A percentile compares a stretch with the other conserved stretches of the same genome.
These are phyloP conservation scores for Lolium perenne DNA, from an alignment of 176 grass and related monocot genomes.

Conservation along the genomic window DNA sequence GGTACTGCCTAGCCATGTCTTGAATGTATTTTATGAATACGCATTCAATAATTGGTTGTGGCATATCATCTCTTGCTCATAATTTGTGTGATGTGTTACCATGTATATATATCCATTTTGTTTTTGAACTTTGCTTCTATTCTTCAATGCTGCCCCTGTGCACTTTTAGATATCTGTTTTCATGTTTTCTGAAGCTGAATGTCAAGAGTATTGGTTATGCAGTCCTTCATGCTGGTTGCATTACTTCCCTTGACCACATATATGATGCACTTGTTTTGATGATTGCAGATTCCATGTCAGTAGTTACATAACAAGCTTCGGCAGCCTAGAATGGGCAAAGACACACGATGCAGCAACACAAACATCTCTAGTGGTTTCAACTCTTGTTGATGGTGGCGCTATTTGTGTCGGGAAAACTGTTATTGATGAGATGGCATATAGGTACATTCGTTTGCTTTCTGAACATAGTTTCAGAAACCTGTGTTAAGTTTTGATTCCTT, in stretches of 20 bases:
- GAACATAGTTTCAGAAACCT: background rate
- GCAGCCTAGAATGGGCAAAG: slow-evolving; percentile 75
- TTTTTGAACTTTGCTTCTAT: slow-evolving; percentile 6
- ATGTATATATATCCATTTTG: background rate
- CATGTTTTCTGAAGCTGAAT: slow-evolving; percentile 19
- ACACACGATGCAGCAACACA: slow-evolving; percentile 61
- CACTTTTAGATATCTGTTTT: background rate
- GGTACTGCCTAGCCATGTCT: background rate
- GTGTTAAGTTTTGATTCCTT: background rate
- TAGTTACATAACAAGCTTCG: slow-evolving; percentile 80
- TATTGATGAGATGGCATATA: slow-evolving; percentile 94
- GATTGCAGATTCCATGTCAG: slow-evolving; percentile 78
- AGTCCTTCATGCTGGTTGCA: background rate
- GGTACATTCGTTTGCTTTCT: slow-evolving; percentile 48
- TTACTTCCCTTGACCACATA: slow-evolving; percentile 33
- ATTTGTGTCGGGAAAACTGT: slow-evolving; percentile 92
- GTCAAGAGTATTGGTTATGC: background rate
- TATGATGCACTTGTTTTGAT: slow-evolving; percentile 27
- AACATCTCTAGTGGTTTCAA: slow-evolving; percentile 75
- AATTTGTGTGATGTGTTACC: background rate
- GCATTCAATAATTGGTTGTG: background rate
- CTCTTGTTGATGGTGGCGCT: slow-evolving; percentile 79
- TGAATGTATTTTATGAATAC: slow-evolving; percentile 21
- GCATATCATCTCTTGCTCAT: slow-evolving; percentile 3
- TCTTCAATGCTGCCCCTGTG: background rate